Evolutionary conservation across 306 rosid genomes (phyloP).

Genomic region (Corylus americana): DNA sequence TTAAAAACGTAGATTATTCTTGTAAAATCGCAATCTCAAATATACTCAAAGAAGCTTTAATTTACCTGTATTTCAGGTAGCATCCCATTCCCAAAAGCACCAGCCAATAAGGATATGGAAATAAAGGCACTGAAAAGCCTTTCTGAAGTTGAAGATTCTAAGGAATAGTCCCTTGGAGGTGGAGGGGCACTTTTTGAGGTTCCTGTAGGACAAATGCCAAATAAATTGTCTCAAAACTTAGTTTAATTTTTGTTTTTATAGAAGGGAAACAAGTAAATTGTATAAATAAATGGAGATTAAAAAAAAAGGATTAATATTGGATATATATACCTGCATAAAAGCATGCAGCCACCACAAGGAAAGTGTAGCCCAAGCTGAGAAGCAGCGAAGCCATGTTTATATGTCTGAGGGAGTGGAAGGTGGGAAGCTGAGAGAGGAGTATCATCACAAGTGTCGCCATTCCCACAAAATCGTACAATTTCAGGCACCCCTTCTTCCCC

Average conservation of each 20-base stretch:
- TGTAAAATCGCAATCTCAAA: too few species aligned
- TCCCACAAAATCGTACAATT: constrained; percentile 83
- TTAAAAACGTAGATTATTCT: too few species aligned
- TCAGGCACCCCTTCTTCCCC: constrained; percentile 54
- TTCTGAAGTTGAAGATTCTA: constrained; percentile 50
- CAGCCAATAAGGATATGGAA: constrained; percentile 80
- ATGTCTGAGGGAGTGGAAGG: constrained; percentile 85
- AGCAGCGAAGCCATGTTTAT: constrained; percentile 70
- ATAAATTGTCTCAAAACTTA: too few species aligned
- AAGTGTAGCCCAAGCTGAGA: constrained; percentile 75
- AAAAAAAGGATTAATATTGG: too few species aligned
- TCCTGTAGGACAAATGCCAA: constrained; percentile 36
- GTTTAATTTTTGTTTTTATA: too few species aligned
- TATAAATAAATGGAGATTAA: too few species aligned
- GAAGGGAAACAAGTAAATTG: too few species aligned
- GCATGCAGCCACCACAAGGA: constrained; percentile 72
- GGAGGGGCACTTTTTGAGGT: constrained; percentile 49
- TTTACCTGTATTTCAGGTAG: constrained; percentile 92
- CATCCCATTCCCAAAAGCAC: constrained; percentile 91
- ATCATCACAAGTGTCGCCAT: constrained; percentile 87
- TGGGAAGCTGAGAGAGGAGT: constrained; percentile 77
- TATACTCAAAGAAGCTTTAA: neutral
- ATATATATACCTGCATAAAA: constrained; percentile 56
- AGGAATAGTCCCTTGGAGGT: constrained; percentile 63
- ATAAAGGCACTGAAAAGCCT: constrained; percentile 79